Percentiles rank a stretch among this genome's conserved stretches.
Conservation (phyloP, 2,329 filamentous ascomycete species). For the Paracoccidioides brasiliensis region DNA sequence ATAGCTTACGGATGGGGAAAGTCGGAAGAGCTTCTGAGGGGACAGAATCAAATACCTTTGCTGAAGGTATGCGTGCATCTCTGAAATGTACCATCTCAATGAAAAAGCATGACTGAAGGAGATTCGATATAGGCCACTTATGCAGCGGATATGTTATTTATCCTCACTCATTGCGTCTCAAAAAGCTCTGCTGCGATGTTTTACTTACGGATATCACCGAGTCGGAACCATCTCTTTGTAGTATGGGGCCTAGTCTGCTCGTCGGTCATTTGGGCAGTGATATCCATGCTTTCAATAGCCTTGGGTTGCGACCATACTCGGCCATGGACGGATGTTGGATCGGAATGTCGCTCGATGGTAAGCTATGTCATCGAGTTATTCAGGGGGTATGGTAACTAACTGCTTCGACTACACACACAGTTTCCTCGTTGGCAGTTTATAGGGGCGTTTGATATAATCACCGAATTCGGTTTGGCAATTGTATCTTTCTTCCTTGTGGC, state of each 20-base stretch:
- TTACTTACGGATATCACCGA: constrained; percentile 27
- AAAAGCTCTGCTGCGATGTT: constrained; percentile 31
- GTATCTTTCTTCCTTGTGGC: constrained; percentile 27
- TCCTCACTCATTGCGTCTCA: constrained; percentile 29
- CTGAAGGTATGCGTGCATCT: constrained; percentile 22
- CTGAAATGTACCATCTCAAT: not conserved
- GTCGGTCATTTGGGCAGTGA: constrained; percentile 21
- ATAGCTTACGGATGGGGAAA: constrained; percentile 31
- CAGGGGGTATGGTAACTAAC: not conserved
- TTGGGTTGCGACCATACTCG: constrained; percentile 24
- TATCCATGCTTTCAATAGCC: constrained; percentile 25
- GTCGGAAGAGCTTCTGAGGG: constrained; percentile 15
- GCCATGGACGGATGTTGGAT: constrained; percentile 24
- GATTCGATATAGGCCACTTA: constrained; percentile 22
- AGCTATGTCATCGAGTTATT: constrained; percentile 3
- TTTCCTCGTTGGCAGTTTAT: constrained; percentile 29
- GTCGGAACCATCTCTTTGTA: constrained; percentile 18
- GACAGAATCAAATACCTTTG: constrained; percentile 14
- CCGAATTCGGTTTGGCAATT: constrained; percentile 26
- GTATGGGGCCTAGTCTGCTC: constrained; percentile 20
- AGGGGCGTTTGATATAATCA: constrained; percentile 28
- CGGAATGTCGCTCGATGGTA: constrained; percentile 22
- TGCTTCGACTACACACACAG: constrained; percentile 11
- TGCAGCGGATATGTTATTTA: constrained; percentile 29
- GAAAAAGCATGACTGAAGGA: not conserved